Evolutionary conservation across 2,329 filamentous ascomycete genomes (phyloP), one percentile per base, ranked within the genome.

Genomic region (Arthrinium phaeospermum): DNA sequence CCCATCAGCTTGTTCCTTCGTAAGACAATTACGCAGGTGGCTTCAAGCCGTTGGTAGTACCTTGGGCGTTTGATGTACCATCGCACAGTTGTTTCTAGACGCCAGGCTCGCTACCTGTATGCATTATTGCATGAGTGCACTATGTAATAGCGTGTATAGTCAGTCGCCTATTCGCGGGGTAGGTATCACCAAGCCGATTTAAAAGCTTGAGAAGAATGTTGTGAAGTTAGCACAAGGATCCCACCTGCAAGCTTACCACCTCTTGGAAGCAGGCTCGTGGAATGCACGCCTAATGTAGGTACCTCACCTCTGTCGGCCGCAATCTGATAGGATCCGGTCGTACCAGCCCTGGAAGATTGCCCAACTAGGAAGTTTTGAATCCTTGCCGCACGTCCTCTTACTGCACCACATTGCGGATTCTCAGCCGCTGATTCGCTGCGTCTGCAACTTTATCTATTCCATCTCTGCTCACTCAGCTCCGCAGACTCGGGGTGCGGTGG

Each of bases 391-490:
- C 34, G 30, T 22, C 53, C 53, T 61, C 53, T 61, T 37, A 22
- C 53, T 61, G 30, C 57, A 64, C 57, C 57, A 64, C 57, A 64
- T 64, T 64, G 57, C 8, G n/a, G 57, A n/a, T 64, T n/a, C 57
- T 64, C 19, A 14, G 57, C 57, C 22, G 37, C 57, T 64, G 57
- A 64, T 64, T 64, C 57, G 57, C 41, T 64, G 22, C 57, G 22
- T 1, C 57, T 64, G 22, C 34, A 37, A 41, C 57, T 64, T 19
- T 41, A 64, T 64, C 57, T 41, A n/a, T 16, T 30, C 30, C 30
- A 30, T 37, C 53, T 34, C 16, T 34, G 27, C 51, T 30, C 27
- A 57, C 27, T 61, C 53, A 30, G 22, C 53, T 37, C 7, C 30
- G 53, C 34, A 22, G 22, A 34, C 57, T 64, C 19, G 22, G 41